Base-by-base conservation (phyloP, 371 early-diverging fungal species). In the Actinomortierella wolfii region DNA sequence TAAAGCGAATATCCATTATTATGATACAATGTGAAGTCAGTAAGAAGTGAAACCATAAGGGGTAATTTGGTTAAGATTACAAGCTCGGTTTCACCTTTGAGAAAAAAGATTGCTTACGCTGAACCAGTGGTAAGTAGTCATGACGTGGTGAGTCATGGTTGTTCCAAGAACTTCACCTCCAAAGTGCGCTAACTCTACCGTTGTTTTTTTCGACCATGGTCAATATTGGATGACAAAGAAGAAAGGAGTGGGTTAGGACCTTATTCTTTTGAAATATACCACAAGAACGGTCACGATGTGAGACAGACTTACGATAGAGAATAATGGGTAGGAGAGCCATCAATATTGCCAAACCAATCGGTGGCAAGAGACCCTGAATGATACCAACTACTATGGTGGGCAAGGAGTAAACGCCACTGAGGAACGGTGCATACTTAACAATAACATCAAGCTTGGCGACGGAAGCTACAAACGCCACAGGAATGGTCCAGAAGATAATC, bases 301-400 rank as follows among this genome's bases (percentile, higher is more conserved):
- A n/a, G n/a, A n/a, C n/a, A 15, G 8, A 58, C 69, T 57, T 53
- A 69, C 69, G 52, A 41, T 84, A 79, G 24, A 95, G 86, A 44
- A 92, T 69, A n/a, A 88, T 78, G 15, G 94, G 93, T 6, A 94
- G 81, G 28, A 92, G 48, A 17, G 82, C 60, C 79, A 94, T 85
- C 65, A 94, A 76, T 34, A 92, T 68, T 5, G 93, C 83, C 50
- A 94, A 76, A 20, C 85, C 84, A 20, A 87, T 75, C 8, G 94
- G 83, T 7, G 94, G 93, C 7, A 95, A 60, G 34, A 92, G 76
- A 78, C 95, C 94, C 48, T 91, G 86, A 51, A 94, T 85, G 57
- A 91, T 77, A 28, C 91, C 90, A 20, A 86, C 68, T 9, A 82
- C 78, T 2, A 76, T 67, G 8, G 24, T 48, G n/a, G 73, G 67